phyloP scores from a whole-genome alignment of 1,139 yeast genomes.

The Saccharomyces hybrid region DNA sequence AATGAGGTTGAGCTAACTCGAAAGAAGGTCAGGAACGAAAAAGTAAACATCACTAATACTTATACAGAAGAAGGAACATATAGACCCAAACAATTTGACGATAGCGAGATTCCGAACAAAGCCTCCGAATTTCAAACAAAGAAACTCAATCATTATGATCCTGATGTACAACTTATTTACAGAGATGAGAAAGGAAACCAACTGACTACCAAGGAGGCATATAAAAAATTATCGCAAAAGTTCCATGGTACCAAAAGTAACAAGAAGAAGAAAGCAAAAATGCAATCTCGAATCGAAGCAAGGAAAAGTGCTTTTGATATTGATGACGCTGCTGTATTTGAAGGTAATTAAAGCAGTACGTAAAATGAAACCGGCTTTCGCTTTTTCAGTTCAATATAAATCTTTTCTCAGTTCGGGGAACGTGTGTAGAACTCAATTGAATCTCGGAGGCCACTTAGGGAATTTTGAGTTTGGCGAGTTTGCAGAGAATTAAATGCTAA shows the following conservation, averaged over 20 bases:
- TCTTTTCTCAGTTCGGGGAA: background rate
- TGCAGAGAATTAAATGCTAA: background rate
- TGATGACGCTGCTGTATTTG: background rate
- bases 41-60: constrained; percentile 10
- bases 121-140: constrained; percentile 7
- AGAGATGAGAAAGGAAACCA: constrained; percentile 64
- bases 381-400: background rate
- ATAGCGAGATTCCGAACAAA: too few relatives aligned
- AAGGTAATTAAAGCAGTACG: constrained; percentile 14
- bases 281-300: constrained; percentile 34
- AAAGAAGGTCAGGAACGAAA: too few relatives aligned
- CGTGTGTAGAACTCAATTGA: background rate
- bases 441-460: background rate
- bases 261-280: constrained; percentile 33
- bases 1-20: too few relatives aligned
- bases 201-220: constrained; percentile 68
- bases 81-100: too few relatives aligned
- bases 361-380: too few relatives aligned
- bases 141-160: constrained; percentile 41
- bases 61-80: background rate
- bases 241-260: constrained; percentile 68
- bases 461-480: background rate
- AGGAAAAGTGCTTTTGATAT: constrained; percentile 16
- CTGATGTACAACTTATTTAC: constrained; percentile 56
- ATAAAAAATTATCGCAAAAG: constrained; percentile 73